phyloP scores from a whole-genome alignment of 805 yeast genomes.

The Ogataea ganodermae region DNA sequence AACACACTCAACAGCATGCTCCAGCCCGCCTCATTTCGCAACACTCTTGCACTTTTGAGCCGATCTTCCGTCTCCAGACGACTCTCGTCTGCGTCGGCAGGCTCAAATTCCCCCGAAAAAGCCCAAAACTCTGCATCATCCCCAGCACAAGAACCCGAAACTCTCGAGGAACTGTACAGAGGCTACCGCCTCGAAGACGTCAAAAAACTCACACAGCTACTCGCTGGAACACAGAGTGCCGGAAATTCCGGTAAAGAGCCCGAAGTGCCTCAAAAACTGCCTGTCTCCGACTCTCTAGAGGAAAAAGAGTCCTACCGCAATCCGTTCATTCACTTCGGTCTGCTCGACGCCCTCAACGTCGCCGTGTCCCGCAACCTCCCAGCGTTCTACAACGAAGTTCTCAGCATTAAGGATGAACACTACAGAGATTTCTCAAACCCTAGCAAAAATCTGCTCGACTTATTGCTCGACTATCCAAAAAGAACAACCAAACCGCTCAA shows the following conservation, averaged over 20 bases:
- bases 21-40: neutral
- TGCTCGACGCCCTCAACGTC: conserved; percentile 18
- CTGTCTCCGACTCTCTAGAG: conserved; percentile 14
- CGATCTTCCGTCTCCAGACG: neutral
- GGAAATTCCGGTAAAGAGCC: conserved; percentile 1
- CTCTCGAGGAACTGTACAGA: neutral
- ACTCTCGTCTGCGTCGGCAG: neutral
- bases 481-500: neutral
- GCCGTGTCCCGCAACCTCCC: conserved; percentile 17
- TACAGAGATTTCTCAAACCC: conserved; percentile 9
- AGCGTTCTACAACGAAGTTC: conserved; percentile 17
- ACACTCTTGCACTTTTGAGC: neutral
- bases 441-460: conserved; percentile 14
- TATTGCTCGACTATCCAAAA: conserved; percentile 15
- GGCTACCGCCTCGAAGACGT: conserved; percentile 5
- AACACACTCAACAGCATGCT: neutral
- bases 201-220: conserved; percentile 5
- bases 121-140: neutral
- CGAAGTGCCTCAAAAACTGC: conserved; percentile 9
- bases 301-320: conserved; percentile 18
- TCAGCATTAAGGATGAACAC: conserved; percentile 23
- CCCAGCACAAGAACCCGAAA: neutral
- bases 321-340: conserved; percentile 19
- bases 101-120: neutral
- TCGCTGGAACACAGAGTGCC: neutral